phyloP scores from a whole-genome alignment of 2,329 filamentous ascomycete species.

The Fusarium transvaalense region DNA sequence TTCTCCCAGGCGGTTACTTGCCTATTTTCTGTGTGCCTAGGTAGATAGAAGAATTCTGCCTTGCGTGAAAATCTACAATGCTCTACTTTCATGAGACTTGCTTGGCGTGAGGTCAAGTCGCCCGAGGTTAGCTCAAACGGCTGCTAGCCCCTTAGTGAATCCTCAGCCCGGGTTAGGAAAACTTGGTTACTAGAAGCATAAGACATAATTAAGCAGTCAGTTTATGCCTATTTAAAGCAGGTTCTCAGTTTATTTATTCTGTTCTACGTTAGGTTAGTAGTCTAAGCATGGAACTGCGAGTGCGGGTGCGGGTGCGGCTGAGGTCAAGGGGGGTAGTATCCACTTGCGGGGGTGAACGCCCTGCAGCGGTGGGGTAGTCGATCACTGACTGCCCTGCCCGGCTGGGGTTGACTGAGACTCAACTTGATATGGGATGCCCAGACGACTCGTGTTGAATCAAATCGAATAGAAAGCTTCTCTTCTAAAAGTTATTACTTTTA shows the following conservation, averaged over 20 bases:
- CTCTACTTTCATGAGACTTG: background rate
- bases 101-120: background rate
- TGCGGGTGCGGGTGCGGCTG: slow-evolving; percentile 5
- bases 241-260: too few species aligned
- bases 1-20: too few species aligned
- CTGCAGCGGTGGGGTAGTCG: background rate
- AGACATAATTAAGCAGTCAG: background rate
- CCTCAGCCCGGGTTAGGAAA: background rate
- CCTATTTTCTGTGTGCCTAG: background rate
- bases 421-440: background rate
- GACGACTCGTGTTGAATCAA: background rate
- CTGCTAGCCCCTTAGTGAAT: background rate
- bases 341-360: background rate
- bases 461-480: background rate
- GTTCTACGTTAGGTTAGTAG: background rate
- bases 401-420: background rate
- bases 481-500: background rate
- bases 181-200: background rate
- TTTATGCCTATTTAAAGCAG: background rate
- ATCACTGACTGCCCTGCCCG: too few species aligned
- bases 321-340: background rate
- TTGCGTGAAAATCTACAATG: background rate
- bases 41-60: background rate
- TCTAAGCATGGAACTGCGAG: too few species aligned
- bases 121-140: background rate